Evolutionary conservation across 441 rosid genomes (phyloP), one percentile per base, ranked within the genome.

Genomic region (Erodium texanum): DNA sequence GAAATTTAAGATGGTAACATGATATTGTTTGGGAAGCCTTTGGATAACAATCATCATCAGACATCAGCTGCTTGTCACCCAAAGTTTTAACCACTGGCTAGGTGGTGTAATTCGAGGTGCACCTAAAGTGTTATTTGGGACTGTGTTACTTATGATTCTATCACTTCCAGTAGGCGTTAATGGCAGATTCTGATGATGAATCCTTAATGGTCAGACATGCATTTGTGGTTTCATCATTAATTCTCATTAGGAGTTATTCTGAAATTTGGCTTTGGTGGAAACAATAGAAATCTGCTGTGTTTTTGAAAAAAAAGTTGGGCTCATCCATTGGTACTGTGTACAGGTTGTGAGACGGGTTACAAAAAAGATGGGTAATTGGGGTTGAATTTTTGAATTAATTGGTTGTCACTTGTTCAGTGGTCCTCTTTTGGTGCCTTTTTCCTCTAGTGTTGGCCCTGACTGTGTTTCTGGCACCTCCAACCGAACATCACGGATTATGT

Each of bases 401-500:
- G 66, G 64, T 58, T 36, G 16, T 9, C 41, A 34, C 50, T 29
- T 32, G 12, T 56, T 23, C 45, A 27, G 32, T 43, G 68, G 66
- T 68, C 56, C 22, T 43, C 56, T 62, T 32, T 69, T 56, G 69
- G 71, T 62, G 70, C 58, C 68, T 48, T 66, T 16, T 29, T n/a
- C 34, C n/a, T 67, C 52, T 76, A 36, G 38, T 65, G 61, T 41
- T 68, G 66, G 52, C 64, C 34, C 56, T 69, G 54, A 70, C 45
- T 10, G 45, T 38, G 45, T 36, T 71, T 5, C 70, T 66, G 80
- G 67, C 3, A 36, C 52, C 61, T 74, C 56, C 61, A 52, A 67
- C 67, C 66, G 73, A 43, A 56, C 68, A 67, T 77, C 36, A 64
- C 54, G 78, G 74, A 36, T 50, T 69, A 52, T 16, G 48, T 67